Base-by-base conservation (phyloP, 139 green algal species). In the Chlorella vulgaris region DNA sequence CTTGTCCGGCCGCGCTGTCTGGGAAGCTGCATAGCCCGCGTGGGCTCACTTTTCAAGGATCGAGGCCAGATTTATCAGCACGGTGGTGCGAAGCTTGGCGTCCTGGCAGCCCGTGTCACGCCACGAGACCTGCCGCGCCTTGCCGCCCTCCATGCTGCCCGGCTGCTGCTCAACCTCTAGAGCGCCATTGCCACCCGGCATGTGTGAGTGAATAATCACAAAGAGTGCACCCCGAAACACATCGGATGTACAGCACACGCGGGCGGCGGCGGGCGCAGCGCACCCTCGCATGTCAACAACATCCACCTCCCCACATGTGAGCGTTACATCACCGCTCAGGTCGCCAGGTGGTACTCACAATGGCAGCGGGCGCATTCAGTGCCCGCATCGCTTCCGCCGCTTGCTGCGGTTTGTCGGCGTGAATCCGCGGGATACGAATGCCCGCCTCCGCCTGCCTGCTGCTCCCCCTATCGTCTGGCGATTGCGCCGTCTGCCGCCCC, bases 11-110 rank as follows among this genome's bases (percentile, higher is more conserved):
- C n/a, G n/a, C n/a, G n/a, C n/a, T n/a, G n/a, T n/a, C n/a, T n/a
- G n/a, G n/a, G n/a, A n/a, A n/a, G n/a, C n/a, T n/a, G n/a, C n/a
- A n/a, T n/a, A n/a, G n/a, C n/a, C n/a, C n/a, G n/a, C n/a, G n/a
- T n/a, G n/a, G n/a, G n/a, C 70, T 19, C 50, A 80, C 73, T 80
- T 80, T 39, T 80, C 73, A 28, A 80, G 53, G 28, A 80, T 80
- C 2, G 36, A 58, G 1, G 73, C 73, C 0, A 69, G 26, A 38
- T 80, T 80, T 31, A 80, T 80, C 1, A 80, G 73, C 0, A 53
- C 28, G 0, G 53, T 80, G 36, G 53, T 80, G 36, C 73, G 55
- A 4, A 68, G 3, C 26, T 24, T 36, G 8, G 26, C 26, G 5
- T 79, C 29, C 7, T 40, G 24, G 4, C 39, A 21, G 29, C 29